Conservation (phyloP, 441 rosid species). For the Populus hybrid region DNA sequence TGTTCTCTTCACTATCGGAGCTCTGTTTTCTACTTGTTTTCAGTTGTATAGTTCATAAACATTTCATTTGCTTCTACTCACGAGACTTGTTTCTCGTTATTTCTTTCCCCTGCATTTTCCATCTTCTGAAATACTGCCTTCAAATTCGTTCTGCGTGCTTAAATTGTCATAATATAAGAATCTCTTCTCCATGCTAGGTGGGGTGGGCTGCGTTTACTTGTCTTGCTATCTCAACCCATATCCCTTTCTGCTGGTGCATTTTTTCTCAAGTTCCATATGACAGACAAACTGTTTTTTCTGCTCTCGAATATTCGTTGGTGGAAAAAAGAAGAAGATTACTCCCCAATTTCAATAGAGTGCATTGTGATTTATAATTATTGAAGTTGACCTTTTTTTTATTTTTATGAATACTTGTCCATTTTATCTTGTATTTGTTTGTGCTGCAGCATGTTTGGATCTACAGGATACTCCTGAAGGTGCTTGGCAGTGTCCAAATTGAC, state of each 20-base stretch:
- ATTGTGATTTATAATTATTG: background rate
- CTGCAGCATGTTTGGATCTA: slow-evolving; percentile 80
- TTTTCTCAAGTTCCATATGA: background rate
- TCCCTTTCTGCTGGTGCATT: background rate
- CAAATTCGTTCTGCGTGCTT: background rate
- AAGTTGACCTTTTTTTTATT: background rate
- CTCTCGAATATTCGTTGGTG: background rate
- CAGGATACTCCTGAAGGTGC: slow-evolving; percentile 58
- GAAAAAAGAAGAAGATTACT: background rate
- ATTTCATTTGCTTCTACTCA: background rate
- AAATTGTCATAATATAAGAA: background rate
- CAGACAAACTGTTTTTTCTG: background rate
- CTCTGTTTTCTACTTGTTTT: background rate
- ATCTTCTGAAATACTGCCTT: too few relatives aligned
- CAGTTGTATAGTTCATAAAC: background rate
- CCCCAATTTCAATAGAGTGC: background rate
- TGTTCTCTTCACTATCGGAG: slow-evolving; percentile 5
- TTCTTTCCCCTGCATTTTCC: too few relatives aligned
- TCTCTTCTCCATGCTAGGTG: background rate
- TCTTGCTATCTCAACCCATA: background rate
- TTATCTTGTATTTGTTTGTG: slow-evolving; percentile 12
- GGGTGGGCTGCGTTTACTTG: background rate
- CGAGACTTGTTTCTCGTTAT: background rate
- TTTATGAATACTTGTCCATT: slow-evolving; percentile 8
- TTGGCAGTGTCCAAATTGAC: slow-evolving; percentile 80